Conservation (phyloP, 768 basidiomycete species). For the Amanita rimosa region DNA sequence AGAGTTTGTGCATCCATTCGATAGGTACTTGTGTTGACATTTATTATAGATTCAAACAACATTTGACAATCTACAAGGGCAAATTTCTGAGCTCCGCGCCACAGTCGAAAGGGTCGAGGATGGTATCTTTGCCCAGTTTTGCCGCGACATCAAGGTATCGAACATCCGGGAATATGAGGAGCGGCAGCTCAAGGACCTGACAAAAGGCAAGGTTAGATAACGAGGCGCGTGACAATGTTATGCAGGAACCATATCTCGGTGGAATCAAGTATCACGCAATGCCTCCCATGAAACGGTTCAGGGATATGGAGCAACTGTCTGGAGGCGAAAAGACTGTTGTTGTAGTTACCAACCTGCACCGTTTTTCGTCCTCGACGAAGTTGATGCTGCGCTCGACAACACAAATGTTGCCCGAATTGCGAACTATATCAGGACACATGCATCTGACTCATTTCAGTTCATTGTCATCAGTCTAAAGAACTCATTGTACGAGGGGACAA, state of each 20-base stretch:
- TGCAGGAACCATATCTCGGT: slow-evolving; percentile 22
- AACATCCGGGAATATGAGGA: slow-evolving; percentile 93
- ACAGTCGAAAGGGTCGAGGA: slow-evolving; percentile 75
- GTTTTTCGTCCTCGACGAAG: slow-evolving; percentile 98
- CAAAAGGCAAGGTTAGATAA: slow-evolving; percentile 94
- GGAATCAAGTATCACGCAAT: slow-evolving; percentile 98
- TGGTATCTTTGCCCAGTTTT: slow-evolving; percentile 67
- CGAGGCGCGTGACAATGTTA: slow-evolving; percentile 44
- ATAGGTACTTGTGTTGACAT: background rate
- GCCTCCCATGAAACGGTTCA: slow-evolving; percentile 99
- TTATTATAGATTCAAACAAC: slow-evolving; percentile 38
- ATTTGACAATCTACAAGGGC: slow-evolving; percentile 37
- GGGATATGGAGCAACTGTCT: slow-evolving; percentile 98
- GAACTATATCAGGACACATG: slow-evolving; percentile 80
- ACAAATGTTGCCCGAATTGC: slow-evolving; percentile 98
- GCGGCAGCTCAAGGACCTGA: slow-evolving; percentile 84
- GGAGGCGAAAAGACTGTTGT: slow-evolving; percentile 95
- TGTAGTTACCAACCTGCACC: slow-evolving; percentile 88
- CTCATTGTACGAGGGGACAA: slow-evolving; percentile 83
- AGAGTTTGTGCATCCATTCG: slow-evolving; percentile 9
- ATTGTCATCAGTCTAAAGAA: slow-evolving; percentile 96
- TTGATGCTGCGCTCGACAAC: slow-evolving; percentile 95
- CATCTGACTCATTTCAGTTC: slow-evolving; percentile 85
- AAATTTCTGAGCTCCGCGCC: slow-evolving; percentile 41
- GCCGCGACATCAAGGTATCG: slow-evolving; percentile 61